These are phyloP conservation scores for Trichomonas tenax DNA, from an alignment of 208 protist genomes.

Conservation along the genomic window DNA sequence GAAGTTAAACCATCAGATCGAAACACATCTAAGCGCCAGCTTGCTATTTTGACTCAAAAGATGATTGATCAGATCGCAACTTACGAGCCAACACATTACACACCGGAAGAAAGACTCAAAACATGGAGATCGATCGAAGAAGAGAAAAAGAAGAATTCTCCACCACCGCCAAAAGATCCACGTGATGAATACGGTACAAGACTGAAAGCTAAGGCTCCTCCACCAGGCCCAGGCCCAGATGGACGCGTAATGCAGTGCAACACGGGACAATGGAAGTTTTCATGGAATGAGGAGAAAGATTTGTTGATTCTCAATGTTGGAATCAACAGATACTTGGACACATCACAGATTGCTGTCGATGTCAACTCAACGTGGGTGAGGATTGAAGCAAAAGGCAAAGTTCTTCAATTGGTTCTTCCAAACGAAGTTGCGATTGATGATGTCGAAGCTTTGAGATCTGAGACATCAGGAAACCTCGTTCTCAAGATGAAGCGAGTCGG, in stretches of 20 bases:
- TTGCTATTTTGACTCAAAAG: slow-evolving; percentile 26
- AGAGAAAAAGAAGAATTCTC: slow-evolving; percentile 48
- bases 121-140: slow-evolving; percentile 31
- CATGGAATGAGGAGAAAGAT: slow-evolving; percentile 52
- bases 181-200: slow-evolving; percentile 58
- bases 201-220: not conserved
- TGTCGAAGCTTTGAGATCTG: not conserved
- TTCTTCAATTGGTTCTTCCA: slow-evolving; percentile 64
- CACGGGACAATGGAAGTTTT: slow-evolving; percentile 63
- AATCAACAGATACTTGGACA: slow-evolving; percentile 71
- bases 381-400: slow-evolving; percentile 69
- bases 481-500: not conserved
- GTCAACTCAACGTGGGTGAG: slow-evolving; percentile 68
- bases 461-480: not conserved
- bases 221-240: slow-evolving; percentile 29
- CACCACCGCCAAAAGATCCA: slow-evolving; percentile 38
- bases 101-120: not conserved
- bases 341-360: slow-evolving; percentile 64
- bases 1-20: slow-evolving; percentile 61
- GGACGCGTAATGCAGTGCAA: slow-evolving; percentile 68
- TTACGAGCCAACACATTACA: slow-evolving; percentile 24
- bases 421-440: slow-evolving; percentile 50
- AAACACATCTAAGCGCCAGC: slow-evolving; percentile 58
- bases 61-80: slow-evolving; percentile 45
- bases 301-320: slow-evolving; percentile 58